These are phyloP conservation scores for Talaromyces sp. DNA, from an alignment of 2,329 filamentous ascomycete species.

Conservation along the genomic window DNA sequence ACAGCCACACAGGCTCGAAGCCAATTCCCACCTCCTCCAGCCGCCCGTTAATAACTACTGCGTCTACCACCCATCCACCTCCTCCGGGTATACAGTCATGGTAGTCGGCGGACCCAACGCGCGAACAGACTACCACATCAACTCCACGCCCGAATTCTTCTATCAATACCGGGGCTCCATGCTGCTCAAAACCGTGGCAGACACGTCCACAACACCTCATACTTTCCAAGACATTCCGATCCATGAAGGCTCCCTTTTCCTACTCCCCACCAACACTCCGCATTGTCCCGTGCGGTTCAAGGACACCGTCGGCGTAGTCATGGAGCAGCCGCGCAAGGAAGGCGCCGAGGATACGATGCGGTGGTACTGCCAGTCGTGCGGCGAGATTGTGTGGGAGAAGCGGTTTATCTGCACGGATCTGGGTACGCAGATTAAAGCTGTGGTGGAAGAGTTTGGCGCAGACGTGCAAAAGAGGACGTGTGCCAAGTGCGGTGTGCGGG, in stretches of 20 bases:
- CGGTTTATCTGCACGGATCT: slow-evolving; percentile 84
- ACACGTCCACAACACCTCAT: slow-evolving; percentile 49
- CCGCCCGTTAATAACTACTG: slow-evolving; percentile 98
- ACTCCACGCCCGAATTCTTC: slow-evolving; percentile 94
- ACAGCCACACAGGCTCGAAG: slow-evolving; percentile 63
- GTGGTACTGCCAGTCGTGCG: slow-evolving; percentile 61
- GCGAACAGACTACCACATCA: slow-evolving; percentile 97
- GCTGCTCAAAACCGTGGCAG: slow-evolving; percentile 82
- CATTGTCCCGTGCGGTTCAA: slow-evolving; percentile 94
- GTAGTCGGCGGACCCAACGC: slow-evolving; percentile 95
- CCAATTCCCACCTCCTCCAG: slow-evolving; percentile 87
- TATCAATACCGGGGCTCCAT: slow-evolving; percentile 93
- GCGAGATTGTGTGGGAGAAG: slow-evolving; percentile 74
- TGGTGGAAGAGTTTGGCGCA: slow-evolving; percentile 74
- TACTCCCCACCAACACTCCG: slow-evolving; percentile 88
- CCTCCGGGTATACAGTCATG: slow-evolving; percentile 87
- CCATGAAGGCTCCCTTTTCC: slow-evolving; percentile 87
- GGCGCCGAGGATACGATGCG: slow-evolving; percentile 71
- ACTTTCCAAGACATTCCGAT: slow-evolving; percentile 82
- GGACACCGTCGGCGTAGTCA: slow-evolving; percentile 86
- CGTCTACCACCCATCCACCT: slow-evolving; percentile 69
- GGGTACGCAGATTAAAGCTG: slow-evolving; percentile 89
- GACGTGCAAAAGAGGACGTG: slow-evolving; percentile 70
- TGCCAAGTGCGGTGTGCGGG: slow-evolving; percentile 68
- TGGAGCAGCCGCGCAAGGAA: slow-evolving; percentile 76